Conservation (phyloP, 1,139 yeast species). For the Lodderomyces oxycetoniae region DNA sequence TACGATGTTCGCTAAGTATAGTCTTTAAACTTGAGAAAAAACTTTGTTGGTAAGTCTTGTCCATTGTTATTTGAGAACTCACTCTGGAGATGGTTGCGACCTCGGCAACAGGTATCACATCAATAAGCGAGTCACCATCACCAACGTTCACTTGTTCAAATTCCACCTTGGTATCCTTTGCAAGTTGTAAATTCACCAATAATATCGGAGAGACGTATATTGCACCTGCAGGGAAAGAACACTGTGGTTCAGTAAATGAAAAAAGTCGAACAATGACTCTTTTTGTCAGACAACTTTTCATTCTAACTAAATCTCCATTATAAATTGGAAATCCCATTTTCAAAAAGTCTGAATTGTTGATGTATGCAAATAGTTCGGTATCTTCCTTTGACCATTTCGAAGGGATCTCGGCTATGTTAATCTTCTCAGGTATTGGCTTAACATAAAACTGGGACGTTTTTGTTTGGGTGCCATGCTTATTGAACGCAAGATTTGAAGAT, state of each 20-base stretch:
- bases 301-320: constrained; percentile 61
- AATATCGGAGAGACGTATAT: constrained; percentile 65
- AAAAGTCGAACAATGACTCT: constrained; percentile 44
- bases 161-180: constrained; percentile 25
- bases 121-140: constrained; percentile 17
- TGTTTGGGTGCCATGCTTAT: constrained; percentile 10
- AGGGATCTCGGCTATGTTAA: constrained; percentile 24
- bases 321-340: constrained; percentile 53
- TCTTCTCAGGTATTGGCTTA: constrained; percentile 28
- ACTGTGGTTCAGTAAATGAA: constrained; percentile 63
- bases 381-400: constrained; percentile 36
- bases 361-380: constrained; percentile 46
- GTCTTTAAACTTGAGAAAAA: constrained; percentile 60
- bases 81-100: constrained; percentile 59
- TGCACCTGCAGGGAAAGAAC: constrained; percentile 28
- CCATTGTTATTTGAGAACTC: constrained; percentile 68
- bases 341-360: constrained; percentile 49
- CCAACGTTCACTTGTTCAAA: constrained; percentile 22
- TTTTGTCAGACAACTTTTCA: constrained; percentile 18
- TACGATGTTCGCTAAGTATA: constrained; percentile 52
- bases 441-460: constrained; percentile 18
- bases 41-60: constrained; percentile 58
- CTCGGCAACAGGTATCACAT: constrained; percentile 34
- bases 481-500: constrained; percentile 27
- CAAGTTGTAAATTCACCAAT: constrained; percentile 45